A percentile compares a stretch with the other conserved stretches of the same genome.
phyloP scores from a whole-genome alignment of 2,329 filamentous ascomycete species.

The Verruconis gallopava region DNA sequence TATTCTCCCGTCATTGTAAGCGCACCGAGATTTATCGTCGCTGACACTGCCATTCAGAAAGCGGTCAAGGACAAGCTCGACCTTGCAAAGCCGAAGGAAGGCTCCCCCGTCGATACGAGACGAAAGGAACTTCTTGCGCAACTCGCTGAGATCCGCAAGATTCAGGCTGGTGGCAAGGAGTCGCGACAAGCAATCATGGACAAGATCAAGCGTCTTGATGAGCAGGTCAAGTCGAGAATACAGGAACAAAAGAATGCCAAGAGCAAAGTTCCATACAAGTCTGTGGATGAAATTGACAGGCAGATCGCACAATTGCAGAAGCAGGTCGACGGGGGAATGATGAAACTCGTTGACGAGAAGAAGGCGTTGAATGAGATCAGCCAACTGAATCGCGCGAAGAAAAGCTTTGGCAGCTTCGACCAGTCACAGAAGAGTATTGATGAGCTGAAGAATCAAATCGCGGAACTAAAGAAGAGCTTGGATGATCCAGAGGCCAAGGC shows the following conservation, averaged over 20 bases:
- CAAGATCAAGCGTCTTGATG: conserved; percentile 84
- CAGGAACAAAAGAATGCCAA: conserved; percentile 77
- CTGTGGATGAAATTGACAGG: conserved; percentile 70
- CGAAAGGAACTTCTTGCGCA: conserved; percentile 75
- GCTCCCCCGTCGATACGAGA: conserved; percentile 66
- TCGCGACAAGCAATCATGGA: conserved; percentile 67
- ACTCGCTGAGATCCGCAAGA: conserved; percentile 69
- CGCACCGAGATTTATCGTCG: conserved; percentile 11
- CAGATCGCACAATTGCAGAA: conserved; percentile 71
- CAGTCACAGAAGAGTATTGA: conserved; percentile 80
- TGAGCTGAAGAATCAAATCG: conserved; percentile 73
- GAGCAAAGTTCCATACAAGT: conserved; percentile 74
- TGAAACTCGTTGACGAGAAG: conserved; percentile 96
- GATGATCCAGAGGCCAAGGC: conserved; percentile 88
- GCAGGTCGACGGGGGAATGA: conserved; percentile 74
- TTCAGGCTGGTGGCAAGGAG: conserved; percentile 80
- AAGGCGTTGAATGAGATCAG: conserved; percentile 79
- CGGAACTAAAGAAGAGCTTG: conserved; percentile 74
- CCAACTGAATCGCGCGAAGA: conserved; percentile 73
- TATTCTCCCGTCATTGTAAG: conserved; percentile 10
- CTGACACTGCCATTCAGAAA: conserved; percentile 43
- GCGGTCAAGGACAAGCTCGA: conserved; percentile 83
- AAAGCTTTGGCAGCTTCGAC: conserved; percentile 79
- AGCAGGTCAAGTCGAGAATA: conserved; percentile 74
- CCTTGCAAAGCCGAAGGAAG: conserved; percentile 65